A percentile compares a stretch with the other conserved stretches of the same genome.
Evolutionary conservation across 164 flowering plant species (phyloP).

Genomic region (Piper longum): DNA sequence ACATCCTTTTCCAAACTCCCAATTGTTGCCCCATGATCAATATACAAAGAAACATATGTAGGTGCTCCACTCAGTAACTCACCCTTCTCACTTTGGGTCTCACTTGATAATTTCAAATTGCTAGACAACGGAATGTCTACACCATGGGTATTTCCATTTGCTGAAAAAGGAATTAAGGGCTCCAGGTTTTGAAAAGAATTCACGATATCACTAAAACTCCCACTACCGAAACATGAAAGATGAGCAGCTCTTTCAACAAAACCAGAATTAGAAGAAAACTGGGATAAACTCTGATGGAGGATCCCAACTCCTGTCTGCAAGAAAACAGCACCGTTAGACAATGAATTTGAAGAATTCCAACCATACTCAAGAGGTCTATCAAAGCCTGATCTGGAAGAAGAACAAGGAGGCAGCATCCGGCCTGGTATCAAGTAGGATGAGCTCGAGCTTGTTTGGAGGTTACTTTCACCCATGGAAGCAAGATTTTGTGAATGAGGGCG

Average conservation of each 20-base stretch:
- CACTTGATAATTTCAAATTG: constrained; percentile 16
- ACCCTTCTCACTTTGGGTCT: constrained; percentile 26
- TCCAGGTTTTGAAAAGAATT: constrained; percentile 36
- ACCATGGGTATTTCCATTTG: constrained; percentile 24
- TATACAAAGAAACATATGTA: constrained; percentile 25
- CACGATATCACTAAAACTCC: constrained; percentile 48
- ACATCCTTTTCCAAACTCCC: constrained; percentile 38
- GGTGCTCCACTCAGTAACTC: constrained; percentile 23
- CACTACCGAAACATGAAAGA: constrained; percentile 65
- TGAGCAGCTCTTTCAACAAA: constrained; percentile 92
- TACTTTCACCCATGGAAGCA: constrained; percentile 25
- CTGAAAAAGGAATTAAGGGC: constrained; percentile 27
- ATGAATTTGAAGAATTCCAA: constrained; percentile 37
- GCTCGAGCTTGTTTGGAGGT: constrained; percentile 23
- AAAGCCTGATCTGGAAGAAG: constrained; percentile 15
- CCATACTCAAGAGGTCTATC: constrained; percentile 21
- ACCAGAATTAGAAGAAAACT: constrained; percentile 71
- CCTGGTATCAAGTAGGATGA: constrained; percentile 16
- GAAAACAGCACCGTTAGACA: constrained; percentile 28
- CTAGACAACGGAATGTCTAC: constrained; percentile 20
- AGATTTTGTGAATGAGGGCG: constrained; percentile 29
- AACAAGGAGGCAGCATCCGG: constrained; percentile 21
- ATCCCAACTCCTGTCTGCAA: constrained; percentile 35
- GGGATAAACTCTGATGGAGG: constrained; percentile 56
- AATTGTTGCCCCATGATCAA: constrained; percentile 20